A percentile compares a stretch with the other conserved stretches of the same genome.
These are phyloP conservation scores for Yamadazyma mexicana DNA, from an alignment of 1,139 yeast genomes.

Conservation along the genomic window DNA sequence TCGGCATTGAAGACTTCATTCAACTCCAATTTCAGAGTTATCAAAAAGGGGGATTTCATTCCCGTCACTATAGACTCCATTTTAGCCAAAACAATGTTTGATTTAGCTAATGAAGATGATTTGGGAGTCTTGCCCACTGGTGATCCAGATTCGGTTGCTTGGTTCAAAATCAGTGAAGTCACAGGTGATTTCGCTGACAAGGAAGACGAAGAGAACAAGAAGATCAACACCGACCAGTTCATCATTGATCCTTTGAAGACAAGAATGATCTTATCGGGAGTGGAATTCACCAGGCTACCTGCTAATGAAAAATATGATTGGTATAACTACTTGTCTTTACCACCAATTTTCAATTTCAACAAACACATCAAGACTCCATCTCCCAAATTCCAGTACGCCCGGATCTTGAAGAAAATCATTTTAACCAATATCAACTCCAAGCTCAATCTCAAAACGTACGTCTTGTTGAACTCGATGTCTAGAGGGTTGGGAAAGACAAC, in stretches of 20 bases:
- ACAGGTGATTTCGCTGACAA: constrained; percentile 24
- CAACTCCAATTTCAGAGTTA: constrained; percentile 56
- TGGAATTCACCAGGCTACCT: constrained; percentile 42
- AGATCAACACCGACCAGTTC: constrained; percentile 37
- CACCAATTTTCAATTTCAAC: constrained; percentile 38
- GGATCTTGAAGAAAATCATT: constrained; percentile 51
- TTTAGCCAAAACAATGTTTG: constrained; percentile 60
- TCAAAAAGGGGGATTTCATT: constrained; percentile 62
- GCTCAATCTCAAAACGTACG: constrained; percentile 55
- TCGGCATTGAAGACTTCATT: constrained; percentile 64
- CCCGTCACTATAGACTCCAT: constrained; percentile 79
- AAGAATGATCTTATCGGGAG: constrained; percentile 67
- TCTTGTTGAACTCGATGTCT: constrained; percentile 66
- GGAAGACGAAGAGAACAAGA: constrained; percentile 7
- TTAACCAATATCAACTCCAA: constrained; percentile 40
- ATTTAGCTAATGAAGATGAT: constrained; percentile 29
- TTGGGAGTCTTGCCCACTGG: constrained; percentile 56
- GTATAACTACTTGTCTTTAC: constrained; percentile 47
- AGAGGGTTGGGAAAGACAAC: constrained; percentile 82
- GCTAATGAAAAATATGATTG: constrained; percentile 40
- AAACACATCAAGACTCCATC: constrained; percentile 13
- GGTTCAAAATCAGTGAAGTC: constrained; percentile 67
- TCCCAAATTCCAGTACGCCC: constrained; percentile 48
- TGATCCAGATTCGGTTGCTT: constrained; percentile 73
- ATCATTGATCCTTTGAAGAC: constrained; percentile 66